Base-by-base conservation (phyloP, 2,329 filamentous ascomycete genomes). In the Mycosphaerella sp. region DNA sequence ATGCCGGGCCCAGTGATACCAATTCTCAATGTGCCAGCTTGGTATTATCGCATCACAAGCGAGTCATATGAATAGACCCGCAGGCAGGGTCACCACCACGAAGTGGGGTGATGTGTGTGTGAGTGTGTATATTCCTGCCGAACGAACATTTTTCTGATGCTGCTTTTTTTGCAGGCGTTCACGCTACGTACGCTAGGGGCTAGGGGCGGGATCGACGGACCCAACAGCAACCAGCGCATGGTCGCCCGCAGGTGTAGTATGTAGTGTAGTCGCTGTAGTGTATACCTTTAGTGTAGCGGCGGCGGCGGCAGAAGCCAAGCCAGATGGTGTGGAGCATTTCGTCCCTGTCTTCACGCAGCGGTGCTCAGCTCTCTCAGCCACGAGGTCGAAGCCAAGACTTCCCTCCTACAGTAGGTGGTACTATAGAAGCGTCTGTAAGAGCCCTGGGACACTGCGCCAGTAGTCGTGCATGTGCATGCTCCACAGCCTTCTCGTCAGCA, bases 1-100 rank as follows among this genome's bases (percentile, higher is more conserved):
- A 49, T 49, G 47, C 47, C 39, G 31, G 46, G 10, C 29, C 9
- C 26, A 21, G 44, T 10, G 44, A 23, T 14, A 42, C 12, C 23
- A 43, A 6, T 29, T 17, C 26, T 17, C 26, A 29, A 21, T 49
- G 38, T 42, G 21, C 17, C 21, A 41, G 47, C 40, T 38, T 39
- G 47, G 40, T 41, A 42, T 42, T 49, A 26, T 49, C 41, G 47
- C 38, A 49, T 49, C 47, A 41, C 47, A 31, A 23, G 38, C 34
- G 38, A 49, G 38, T 49, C 26, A 49, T 49, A 36, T 31, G 47
- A 41, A 29, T 21, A 21, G 34, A 11, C 11, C 17, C 11, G 23
- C 36, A 48, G 11, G 23, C 36, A 48, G 11, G 32, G 10, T 10
- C 11, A 10, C 21, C 11, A 10, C 21, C 12, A n/a, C 34, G 14